These are phyloP conservation scores for Cymbidium sinense DNA, from an alignment of 106 monocot species.

Conservation along the genomic window DNA sequence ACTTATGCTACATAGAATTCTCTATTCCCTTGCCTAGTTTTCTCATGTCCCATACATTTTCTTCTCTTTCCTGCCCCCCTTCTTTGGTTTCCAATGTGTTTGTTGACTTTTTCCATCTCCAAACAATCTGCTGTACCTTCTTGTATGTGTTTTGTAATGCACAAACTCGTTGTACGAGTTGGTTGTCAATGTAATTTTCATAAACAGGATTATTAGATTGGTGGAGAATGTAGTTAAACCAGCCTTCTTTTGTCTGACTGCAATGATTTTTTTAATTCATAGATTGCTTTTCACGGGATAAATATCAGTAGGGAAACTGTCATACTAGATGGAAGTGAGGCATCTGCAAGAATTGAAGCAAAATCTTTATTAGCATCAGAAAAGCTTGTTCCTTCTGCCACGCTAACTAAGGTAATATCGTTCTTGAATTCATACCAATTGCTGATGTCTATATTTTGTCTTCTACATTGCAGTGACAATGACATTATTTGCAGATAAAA, in stretches of 20 bases:
- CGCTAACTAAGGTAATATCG: constrained; percentile 55
- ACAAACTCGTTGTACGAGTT: background rate
- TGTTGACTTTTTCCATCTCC: no score
- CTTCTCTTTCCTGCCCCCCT: no score
- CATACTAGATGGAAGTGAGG: constrained; percentile 89
- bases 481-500: constrained; percentile 46
- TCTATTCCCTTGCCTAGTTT: no score
- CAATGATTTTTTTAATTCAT: constrained; percentile 1
- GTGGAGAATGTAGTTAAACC: background rate
- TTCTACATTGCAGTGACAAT: background rate
- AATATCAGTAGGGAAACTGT: constrained; percentile 35
- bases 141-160: background rate
- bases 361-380: constrained; percentile 74
- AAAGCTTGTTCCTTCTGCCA: constrained; percentile 72
- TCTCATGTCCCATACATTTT: no score
- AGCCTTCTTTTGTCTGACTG: background rate
- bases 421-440: background rate
- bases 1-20: no score
- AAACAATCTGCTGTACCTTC: no score
- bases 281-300: constrained; percentile 94
- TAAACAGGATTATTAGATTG: background rate
- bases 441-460: background rate
- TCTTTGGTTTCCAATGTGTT: no score
- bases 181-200: background rate
- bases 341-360: constrained; percentile 59